Evolutionary conservation across 1,284 basidiomycete genomes (phyloP).

Genomic region (Sporisorium exsertum): DNA sequence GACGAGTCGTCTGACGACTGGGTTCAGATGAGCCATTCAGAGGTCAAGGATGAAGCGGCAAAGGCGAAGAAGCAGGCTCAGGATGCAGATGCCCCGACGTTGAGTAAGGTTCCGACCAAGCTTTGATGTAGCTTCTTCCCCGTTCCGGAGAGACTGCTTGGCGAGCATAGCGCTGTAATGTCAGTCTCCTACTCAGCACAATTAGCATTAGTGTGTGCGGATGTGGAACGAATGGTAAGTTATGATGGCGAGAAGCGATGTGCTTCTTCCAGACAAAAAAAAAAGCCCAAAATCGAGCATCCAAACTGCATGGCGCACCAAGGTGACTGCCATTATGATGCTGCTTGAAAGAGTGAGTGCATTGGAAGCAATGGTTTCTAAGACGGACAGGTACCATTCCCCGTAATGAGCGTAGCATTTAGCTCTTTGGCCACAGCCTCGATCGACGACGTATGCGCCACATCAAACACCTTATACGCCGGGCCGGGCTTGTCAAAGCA

Average conservation of each 20-base stretch:
- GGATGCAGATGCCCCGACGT: conserved; percentile 16
- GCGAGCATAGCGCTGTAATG: neutral
- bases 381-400: conserved; percentile 30
- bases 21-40: conserved; percentile 56
- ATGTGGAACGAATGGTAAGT: too few species aligned
- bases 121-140: conserved; percentile 8
- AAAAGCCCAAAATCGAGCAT: too few species aligned
- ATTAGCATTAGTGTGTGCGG: too few species aligned
- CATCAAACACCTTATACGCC: conserved; percentile 36
- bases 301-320: too few species aligned
- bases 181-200: neutral
- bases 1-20: conserved; percentile 51
- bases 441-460: conserved; percentile 22
- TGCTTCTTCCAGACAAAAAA: too few species aligned
- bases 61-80: neutral
- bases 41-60: conserved; percentile 22
- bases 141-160: too few species aligned
- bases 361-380: neutral
- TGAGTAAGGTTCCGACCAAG: conserved; percentile 33
- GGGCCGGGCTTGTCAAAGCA: conserved; percentile 39
- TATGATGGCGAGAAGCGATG: too few species aligned
- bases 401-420: conserved; percentile 24
- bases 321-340: too few species aligned
- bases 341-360: too few species aligned
- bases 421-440: conserved; percentile 28